Base-by-base conservation (phyloP, 164 flowering plant genomes). In the Tetrastigma voinierianum region DNA sequence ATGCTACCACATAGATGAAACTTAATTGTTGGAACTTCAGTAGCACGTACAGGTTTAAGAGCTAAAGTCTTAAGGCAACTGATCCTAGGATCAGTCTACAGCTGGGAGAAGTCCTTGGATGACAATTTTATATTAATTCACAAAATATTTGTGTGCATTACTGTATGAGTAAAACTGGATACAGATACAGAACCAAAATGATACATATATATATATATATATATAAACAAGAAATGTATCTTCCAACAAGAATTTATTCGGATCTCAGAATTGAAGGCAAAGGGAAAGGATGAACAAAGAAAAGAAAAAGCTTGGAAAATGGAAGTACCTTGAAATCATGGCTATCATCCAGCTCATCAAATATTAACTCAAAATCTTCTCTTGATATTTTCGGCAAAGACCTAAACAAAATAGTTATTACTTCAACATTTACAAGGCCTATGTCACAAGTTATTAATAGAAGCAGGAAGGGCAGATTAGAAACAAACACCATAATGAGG, bases 321-420 rank as follows among this genome's bases (percentile, higher is more conserved):
- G 20, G 57, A 66, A 32, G 46, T 81, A 90, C 98, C 98, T 87
- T 88, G 78, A 91, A 85, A 74, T 94, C 96, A 69, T 67, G 81
- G 74, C 83, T 85, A 63, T 90, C 90, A 82, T 94, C 98, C 70
- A 94, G 78, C 77, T 88, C 97, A 67, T 83, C 72, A 78, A 94
- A 94, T 72, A 94, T 90, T 40, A 82, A 67, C 74, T 78, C 98
- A 81, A 86, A 94, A 77, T 94, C 98, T 58, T 94, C 98, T 62
- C 73, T 66, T 66, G 96, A 84, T 66, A 89, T 90, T 40, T 83
- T 84, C 63, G 98, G 98, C 86, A 94, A 71, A 46, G 97, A 77
- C 88, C 98, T 92, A 53, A 61, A 62, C 4, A 68, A 57, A 46
- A 60, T 19, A 16, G 12, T 45, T 46, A 64, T 19, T 14, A 52